phyloP scores from a whole-genome alignment of 768 basidiomycete genomes.

The Chlorophyllum brunneum region DNA sequence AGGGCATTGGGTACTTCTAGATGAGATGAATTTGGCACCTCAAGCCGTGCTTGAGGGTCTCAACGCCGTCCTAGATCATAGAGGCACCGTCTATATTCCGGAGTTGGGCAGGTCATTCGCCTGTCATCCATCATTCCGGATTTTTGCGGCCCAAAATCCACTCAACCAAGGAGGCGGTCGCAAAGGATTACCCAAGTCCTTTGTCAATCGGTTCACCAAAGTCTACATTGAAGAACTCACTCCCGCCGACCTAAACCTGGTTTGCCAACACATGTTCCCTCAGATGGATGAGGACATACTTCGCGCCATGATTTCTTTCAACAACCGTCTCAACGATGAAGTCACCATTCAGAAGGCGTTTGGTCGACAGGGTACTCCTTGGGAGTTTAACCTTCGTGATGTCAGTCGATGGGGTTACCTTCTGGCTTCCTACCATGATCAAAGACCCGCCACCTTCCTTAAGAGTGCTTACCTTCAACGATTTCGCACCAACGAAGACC shows the following conservation, averaged over 20 bases:
- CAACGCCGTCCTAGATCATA: constrained; percentile 93
- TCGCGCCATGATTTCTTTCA: constrained; percentile 79
- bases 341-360: constrained; percentile 63
- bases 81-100: constrained; percentile 92
- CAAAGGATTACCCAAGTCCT: constrained; percentile 96
- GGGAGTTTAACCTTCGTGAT: constrained; percentile 98
- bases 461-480: constrained; percentile 78
- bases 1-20: constrained; percentile 97
- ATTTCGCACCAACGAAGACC: constrained; percentile 75
- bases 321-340: constrained; percentile 62
- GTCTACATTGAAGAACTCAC: constrained; percentile 89
- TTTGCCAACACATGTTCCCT: constrained; percentile 75
- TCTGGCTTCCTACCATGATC: constrained; percentile 30
- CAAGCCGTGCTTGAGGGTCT: constrained; percentile 96
- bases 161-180: constrained; percentile 93
- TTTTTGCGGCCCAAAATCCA: constrained; percentile 98
- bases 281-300: constrained; percentile 49
- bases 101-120: constrained; percentile 88
- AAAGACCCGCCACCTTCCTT: constrained; percentile 58
- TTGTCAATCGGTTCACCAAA: constrained; percentile 97
- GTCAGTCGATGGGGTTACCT: constrained; percentile 84
- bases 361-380: constrained; percentile 80
- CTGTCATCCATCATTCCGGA: constrained; percentile 90
- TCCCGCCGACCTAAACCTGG: constrained; percentile 67
- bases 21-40: constrained; percentile 98